Conservation (phyloP, 139 green algal species). For the Tetraselmis chui region DNA sequence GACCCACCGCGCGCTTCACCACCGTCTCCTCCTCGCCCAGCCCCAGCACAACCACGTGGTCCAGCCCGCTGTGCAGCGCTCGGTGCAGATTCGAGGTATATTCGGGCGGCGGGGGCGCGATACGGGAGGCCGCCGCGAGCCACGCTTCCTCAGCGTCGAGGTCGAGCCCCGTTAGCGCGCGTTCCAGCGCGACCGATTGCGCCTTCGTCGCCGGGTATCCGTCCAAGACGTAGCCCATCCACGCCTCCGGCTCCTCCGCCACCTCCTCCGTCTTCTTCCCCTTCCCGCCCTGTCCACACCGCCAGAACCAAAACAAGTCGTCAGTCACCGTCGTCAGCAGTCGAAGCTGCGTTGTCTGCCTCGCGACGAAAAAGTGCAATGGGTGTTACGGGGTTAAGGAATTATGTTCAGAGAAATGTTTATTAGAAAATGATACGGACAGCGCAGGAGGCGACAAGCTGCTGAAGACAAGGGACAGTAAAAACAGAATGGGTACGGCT, state of each 20-base stretch:
- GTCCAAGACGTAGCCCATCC: constrained; percentile 60
- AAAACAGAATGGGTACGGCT: too few species aligned
- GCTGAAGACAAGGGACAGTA: too few species aligned
- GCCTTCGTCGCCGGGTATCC: constrained; percentile 52
- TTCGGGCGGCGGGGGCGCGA: constrained; percentile 45
- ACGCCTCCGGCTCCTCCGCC: background rate
- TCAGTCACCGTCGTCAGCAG: too few species aligned
- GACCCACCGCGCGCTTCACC: constrained; percentile 28
- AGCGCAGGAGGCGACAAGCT: too few species aligned
- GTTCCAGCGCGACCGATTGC: constrained; percentile 50
- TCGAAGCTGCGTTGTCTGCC: too few species aligned
- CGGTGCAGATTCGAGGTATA: constrained; percentile 34
- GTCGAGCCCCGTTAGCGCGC: constrained; percentile 64
- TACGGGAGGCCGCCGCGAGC: constrained; percentile 22
- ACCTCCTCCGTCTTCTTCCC: constrained; percentile 1
- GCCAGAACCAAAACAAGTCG: too few species aligned
- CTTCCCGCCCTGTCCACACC: background rate
- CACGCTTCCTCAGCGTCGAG: constrained; percentile 41
- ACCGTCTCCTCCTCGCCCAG: constrained; percentile 17
- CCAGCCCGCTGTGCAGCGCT: constrained; percentile 44
- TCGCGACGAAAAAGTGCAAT: too few species aligned
- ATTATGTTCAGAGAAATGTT: too few species aligned
- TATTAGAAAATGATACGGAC: too few species aligned
- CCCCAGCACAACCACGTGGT: constrained; percentile 51
- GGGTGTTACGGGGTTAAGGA: too few species aligned